These are phyloP conservation scores for Elsinoe ampelina DNA, from an alignment of 2,329 filamentous ascomycete species.

Conservation along the genomic window DNA sequence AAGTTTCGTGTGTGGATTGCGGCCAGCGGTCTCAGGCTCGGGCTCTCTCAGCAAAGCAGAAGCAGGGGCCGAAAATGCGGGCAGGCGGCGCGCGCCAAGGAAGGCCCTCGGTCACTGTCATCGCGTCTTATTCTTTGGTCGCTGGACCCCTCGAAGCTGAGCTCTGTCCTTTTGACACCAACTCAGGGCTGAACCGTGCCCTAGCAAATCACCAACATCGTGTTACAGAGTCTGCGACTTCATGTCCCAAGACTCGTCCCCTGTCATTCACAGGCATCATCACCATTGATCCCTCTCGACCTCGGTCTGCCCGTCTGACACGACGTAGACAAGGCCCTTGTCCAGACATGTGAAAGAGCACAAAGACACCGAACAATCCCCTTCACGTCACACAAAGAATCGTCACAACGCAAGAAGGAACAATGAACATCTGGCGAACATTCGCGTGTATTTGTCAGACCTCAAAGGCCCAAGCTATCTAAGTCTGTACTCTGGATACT, in stretches of 20 bases:
- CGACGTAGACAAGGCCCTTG: neutral
- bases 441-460: constrained; percentile 7
- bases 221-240: neutral
- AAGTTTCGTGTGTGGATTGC: constrained; percentile 3
- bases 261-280: neutral
- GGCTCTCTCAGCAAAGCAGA: neutral
- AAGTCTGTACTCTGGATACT: constrained; percentile 10
- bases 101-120: neutral
- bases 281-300: neutral
- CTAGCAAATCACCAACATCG: neutral
- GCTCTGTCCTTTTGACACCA: neutral
- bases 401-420: neutral
- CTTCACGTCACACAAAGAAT: neutral
- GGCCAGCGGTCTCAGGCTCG: no score
- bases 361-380: neutral
- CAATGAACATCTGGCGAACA: neutral
- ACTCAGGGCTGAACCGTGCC: neutral
- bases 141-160: neutral
- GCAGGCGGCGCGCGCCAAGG: neutral
- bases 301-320: neutral
- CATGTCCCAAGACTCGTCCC: neutral
- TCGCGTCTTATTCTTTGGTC: no score
- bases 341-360: neutral
- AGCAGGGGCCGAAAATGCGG: constrained; percentile 6
- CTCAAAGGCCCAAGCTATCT: neutral